These are phyloP conservation scores for Medicago arabica DNA, from an alignment of 306 rosid species.

Conservation along the genomic window DNA sequence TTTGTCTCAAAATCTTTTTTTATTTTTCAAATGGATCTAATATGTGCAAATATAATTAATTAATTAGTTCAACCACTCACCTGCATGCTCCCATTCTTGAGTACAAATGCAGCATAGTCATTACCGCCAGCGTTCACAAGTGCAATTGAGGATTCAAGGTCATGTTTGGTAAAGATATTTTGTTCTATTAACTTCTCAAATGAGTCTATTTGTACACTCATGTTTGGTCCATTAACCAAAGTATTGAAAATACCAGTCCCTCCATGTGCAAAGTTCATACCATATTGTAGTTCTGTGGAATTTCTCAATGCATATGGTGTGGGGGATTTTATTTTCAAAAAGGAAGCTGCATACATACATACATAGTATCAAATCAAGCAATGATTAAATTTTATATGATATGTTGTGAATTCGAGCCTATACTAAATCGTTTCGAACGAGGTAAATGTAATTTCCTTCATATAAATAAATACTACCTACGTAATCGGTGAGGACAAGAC, in stretches of 20 bases:
- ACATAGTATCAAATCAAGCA: too few species aligned
- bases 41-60: too few species aligned
- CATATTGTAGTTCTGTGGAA: constrained; percentile 16
- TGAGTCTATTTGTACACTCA: constrained; percentile 40
- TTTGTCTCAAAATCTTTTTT: too few species aligned
- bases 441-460: too few species aligned
- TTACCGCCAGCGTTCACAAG: constrained; percentile 47
- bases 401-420: too few species aligned
- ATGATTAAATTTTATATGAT: too few species aligned
- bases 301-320: constrained; percentile 30
- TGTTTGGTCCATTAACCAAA: constrained; percentile 47
- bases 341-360: constrained; percentile 41
- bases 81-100: neutral
- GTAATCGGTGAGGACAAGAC: constrained; percentile 60
- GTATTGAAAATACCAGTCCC: constrained; percentile 47
- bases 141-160: constrained; percentile 48
- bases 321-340: constrained; percentile 36
- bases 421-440: too few species aligned
- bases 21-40: too few species aligned
- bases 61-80: neutral
- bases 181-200: constrained; percentile 51
- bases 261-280: constrained; percentile 50
- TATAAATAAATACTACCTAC: constrained; percentile 46
- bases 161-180: constrained; percentile 44
- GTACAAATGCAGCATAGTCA: constrained; percentile 20